These are phyloP conservation scores for Cryptococcus sp. DNA, from an alignment of 1,284 basidiomycete species.

Conservation along the genomic window DNA sequence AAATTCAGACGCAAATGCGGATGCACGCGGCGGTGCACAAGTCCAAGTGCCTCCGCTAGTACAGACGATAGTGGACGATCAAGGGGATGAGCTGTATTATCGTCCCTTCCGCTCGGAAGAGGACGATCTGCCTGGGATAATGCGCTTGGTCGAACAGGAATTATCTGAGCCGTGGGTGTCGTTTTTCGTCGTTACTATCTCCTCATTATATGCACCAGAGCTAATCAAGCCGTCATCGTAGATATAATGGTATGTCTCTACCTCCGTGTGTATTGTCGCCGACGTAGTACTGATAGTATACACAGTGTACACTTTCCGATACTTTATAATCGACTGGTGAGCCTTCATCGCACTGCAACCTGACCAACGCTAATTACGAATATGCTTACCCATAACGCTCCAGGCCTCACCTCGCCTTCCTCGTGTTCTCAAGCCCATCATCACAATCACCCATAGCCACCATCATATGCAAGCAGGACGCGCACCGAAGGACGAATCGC, in stretches of 20 bases:
- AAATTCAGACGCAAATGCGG: too few species aligned
- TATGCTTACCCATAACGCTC: neutral
- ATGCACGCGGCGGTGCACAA: too few species aligned
- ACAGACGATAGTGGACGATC: conserved; percentile 8
- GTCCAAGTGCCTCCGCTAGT: neutral
- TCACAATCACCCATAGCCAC: conserved; percentile 71
- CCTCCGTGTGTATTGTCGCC: neutral
- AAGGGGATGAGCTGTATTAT: conserved; percentile 34
- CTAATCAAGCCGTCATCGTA: conserved; percentile 11
- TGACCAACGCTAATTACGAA: neutral
- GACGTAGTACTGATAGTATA: neutral
- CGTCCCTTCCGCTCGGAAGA: conserved; percentile 55
- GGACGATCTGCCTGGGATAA: conserved; percentile 74
- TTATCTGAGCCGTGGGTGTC: conserved; percentile 85
- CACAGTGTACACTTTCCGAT: conserved; percentile 61
- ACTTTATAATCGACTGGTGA: conserved; percentile 92
- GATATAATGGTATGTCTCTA: conserved; percentile 28
- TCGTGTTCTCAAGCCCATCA: conserved; percentile 59
- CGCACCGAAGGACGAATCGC: conserved; percentile 73
- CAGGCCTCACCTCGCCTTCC: conserved; percentile 91
- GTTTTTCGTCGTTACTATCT: neutral
- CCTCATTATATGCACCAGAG: neutral
- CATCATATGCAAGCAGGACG: conserved; percentile 93
- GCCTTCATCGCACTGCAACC: conserved; percentile 16
- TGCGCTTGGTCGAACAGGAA: conserved; percentile 84